These are phyloP conservation scores for Mortierella sp. DNA, from an alignment of 371 early-diverging fungal species.

Conservation along the genomic window DNA sequence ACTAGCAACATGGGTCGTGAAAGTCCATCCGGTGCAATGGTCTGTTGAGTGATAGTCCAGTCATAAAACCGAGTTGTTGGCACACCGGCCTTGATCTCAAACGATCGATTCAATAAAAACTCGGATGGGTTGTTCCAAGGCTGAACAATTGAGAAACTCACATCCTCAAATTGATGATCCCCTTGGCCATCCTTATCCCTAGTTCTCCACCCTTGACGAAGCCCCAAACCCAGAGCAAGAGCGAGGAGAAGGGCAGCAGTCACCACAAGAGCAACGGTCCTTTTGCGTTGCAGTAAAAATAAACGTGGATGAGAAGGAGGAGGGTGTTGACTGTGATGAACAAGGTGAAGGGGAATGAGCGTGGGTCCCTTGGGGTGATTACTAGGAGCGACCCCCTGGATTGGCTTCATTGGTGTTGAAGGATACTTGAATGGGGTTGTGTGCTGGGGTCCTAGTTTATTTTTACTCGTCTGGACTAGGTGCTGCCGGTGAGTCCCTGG, in stretches of 20 bases:
- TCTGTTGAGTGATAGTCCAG: slow-evolving; percentile 38
- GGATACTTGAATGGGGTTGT: too few relatives aligned
- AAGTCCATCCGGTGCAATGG: slow-evolving; percentile 55
- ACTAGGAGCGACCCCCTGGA: too few relatives aligned
- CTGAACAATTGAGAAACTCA: not conserved
- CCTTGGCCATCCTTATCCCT: not conserved
- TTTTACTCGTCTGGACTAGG: too few relatives aligned
- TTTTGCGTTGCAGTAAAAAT: not conserved
- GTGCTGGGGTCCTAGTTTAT: too few relatives aligned
- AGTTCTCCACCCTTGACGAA: slow-evolving; percentile 9
- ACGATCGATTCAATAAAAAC: slow-evolving; percentile 9
- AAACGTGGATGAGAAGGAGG: too few relatives aligned
- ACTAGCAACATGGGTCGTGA: slow-evolving; percentile 53
- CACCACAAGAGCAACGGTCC: not conserved
- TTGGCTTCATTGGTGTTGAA: too few relatives aligned
- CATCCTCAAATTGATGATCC: too few relatives aligned
- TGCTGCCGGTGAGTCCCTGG: too few relatives aligned
- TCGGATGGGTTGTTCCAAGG: slow-evolving; percentile 34
- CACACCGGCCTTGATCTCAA: slow-evolving; percentile 3
- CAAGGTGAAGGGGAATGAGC: too few relatives aligned
- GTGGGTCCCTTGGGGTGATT: too few relatives aligned
- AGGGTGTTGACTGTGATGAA: too few relatives aligned
- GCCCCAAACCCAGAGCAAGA: slow-evolving; percentile 19
- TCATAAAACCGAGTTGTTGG: slow-evolving; percentile 47
- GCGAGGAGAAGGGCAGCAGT: slow-evolving; percentile 3